A percentile compares a stretch with the other conserved stretches of the same genome.
phyloP scores from a whole-genome alignment of 306 rosid species.

The Crotalaria pallida region DNA sequence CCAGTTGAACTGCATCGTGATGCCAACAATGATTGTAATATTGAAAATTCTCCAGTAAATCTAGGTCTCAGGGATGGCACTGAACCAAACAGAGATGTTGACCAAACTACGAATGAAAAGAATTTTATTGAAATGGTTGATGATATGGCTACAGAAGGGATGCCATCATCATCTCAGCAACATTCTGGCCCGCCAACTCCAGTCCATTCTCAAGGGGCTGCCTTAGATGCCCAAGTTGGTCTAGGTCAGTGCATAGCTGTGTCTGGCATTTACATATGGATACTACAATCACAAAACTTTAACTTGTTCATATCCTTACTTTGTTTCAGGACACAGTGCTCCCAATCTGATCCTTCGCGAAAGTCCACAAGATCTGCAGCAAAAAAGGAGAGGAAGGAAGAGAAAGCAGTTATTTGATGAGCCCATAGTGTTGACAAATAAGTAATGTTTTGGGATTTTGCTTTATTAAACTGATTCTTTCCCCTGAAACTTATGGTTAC shows the following conservation, averaged over 20 bases:
- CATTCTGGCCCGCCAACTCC: slow-evolving; percentile 40
- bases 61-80: slow-evolving; percentile 11
- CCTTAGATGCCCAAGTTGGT: slow-evolving; percentile 15
- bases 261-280: not conserved
- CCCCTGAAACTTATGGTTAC: slow-evolving; percentile 12
- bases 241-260: slow-evolving; percentile 31
- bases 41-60: slow-evolving; percentile 18
- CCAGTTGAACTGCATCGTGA: slow-evolving; percentile 41
- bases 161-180: slow-evolving; percentile 25
- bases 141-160: slow-evolving; percentile 24
- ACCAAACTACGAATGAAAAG: slow-evolving; percentile 30
- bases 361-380: slow-evolving; percentile 54
- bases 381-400: slow-evolving; percentile 53
- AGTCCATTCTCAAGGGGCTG: slow-evolving; percentile 35
- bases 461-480: slow-evolving; percentile 11
- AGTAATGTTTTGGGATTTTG: slow-evolving; percentile 36
- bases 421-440: slow-evolving; percentile 62
- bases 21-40: slow-evolving; percentile 23
- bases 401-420: slow-evolving; percentile 65
- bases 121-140: slow-evolving; percentile 24
- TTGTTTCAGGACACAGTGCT: slow-evolving; percentile 29
- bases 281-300: not conserved
- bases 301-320: not conserved
- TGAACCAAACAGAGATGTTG: slow-evolving; percentile 24
- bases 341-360: slow-evolving; percentile 28